Evolutionary conservation across 352 stramenopile genomes (phyloP), one percentile per base, ranked within the genome.

Genomic region (Globisporangium sylvaticum): DNA sequence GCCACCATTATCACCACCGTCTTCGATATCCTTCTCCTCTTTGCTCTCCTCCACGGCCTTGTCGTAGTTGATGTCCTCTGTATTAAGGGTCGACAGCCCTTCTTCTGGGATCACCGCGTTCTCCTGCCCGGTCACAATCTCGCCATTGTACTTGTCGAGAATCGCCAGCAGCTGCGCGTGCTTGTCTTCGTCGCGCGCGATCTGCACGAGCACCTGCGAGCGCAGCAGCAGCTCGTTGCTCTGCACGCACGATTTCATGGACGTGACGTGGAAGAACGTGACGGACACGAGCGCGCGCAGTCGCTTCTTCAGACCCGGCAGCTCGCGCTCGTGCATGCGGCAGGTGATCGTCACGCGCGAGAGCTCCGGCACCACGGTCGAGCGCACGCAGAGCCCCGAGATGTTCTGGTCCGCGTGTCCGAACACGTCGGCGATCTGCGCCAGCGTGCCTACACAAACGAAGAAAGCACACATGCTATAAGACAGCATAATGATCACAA

Each of bases 221-320:
- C 82, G 81, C 53, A 92, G 63, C 50, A 92, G 61, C 20, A 89
- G 69, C 57, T 90, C 79, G 31, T 88, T 76, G 72, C 84, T 89
- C 58, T 82, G 67, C 25, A 90, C 68, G 34, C 82, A 91, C 31
- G 84, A 87, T 22, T 70, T 69, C 71, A 86, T 75, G 24, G 78
- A 89, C 34, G 84, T 93, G 58, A 91, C 76, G 62, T 93, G 84
- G 75, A 91, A 90, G 65, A 93, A 93, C 15, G 84, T 90, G 55
- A 93, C 73, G 59, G 72, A 80, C 55, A 93, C 84, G 2, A 93
- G 78, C 25, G 83, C 72, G 1, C 77, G 72, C 27, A 91, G 78
- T 0, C 83, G 77, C 39, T 79, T 85, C 67, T 90, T 79, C 34
- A 93, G 74, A 27, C 69, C 68, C 15, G 70, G 62, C n/a, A 90